These are phyloP conservation scores for Sphagnum fallax DNA, from an alignment of 228 moss, liverwort and hornwort genomes.

Conservation along the genomic window DNA sequence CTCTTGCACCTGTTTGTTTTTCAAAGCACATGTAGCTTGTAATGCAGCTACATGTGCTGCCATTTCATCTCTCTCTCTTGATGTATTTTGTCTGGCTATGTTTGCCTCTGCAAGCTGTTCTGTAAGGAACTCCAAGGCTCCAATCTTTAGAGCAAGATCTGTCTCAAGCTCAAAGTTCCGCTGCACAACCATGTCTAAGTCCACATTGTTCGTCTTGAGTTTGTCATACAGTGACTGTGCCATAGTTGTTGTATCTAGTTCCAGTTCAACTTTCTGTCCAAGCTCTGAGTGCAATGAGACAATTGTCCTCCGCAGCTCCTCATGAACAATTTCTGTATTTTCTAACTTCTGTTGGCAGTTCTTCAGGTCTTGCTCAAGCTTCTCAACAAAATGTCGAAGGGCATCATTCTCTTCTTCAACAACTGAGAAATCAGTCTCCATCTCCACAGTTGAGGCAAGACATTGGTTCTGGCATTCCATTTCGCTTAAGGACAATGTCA, in stretches of 20 bases:
- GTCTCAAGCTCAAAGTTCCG: constrained; percentile 19
- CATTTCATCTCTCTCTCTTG: constrained; percentile 1
- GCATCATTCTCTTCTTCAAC: constrained; percentile 10
- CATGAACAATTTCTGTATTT: constrained; percentile 28
- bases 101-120: background rate
- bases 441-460: constrained; percentile 9
- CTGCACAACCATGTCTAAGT: background rate
- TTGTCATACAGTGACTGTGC: constrained; percentile 2
- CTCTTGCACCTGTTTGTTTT: constrained; percentile 3
- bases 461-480: background rate
- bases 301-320: constrained; percentile 28
- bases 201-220: constrained; percentile 1
- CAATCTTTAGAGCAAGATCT: constrained; percentile 4
- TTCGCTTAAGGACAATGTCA: constrained; percentile 10
- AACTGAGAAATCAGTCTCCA: background rate
- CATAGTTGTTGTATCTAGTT: background rate
- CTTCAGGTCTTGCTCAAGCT: constrained; percentile 12
- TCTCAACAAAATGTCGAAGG: background rate
- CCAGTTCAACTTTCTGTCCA: constrained; percentile 21
- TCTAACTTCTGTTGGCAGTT: constrained; percentile 14
- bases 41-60: background rate
- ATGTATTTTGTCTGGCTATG: background rate
- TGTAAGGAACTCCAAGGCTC: background rate
- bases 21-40: constrained; percentile 3
- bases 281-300: constrained; percentile 34